These are phyloP conservation scores for Effrenium voratum DNA, from an alignment of 73 alveolate species.

Conservation along the genomic window DNA sequence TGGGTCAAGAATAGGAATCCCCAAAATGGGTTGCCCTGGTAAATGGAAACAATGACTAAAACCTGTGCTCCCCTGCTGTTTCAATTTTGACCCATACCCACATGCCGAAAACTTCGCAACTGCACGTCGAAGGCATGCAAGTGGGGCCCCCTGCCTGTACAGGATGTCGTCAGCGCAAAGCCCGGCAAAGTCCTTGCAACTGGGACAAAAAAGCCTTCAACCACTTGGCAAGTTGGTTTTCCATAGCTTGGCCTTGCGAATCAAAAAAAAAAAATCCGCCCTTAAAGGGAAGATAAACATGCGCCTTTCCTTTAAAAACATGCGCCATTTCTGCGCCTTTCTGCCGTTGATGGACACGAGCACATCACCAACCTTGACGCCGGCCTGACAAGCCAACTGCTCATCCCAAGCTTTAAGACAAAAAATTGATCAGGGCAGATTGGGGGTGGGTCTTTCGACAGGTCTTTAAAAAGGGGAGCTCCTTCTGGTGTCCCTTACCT, in stretches of 20 bases:
- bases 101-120: too few relatives aligned
- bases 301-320: not conserved
- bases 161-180: constrained; percentile 36
- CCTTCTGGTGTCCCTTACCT: not conserved
- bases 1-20: too few relatives aligned
- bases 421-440: not conserved
- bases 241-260: too few relatives aligned
- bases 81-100: too few relatives aligned
- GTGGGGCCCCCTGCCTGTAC: too few relatives aligned
- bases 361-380: constrained; percentile 46
- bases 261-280: not conserved
- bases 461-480: not conserved
- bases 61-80: too few relatives aligned
- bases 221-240: too few relatives aligned
- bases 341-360: constrained; percentile 85
- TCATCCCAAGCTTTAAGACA: not conserved
- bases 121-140: too few relatives aligned
- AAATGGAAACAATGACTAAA: too few relatives aligned
- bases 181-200: constrained; percentile 53
- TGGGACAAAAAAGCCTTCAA: not conserved
- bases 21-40: too few relatives aligned
- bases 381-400: constrained; percentile 4
- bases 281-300: not conserved
- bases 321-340: not conserved
- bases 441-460: not conserved